Evolutionary conservation across 768 basidiomycete species (phyloP).

Genomic region (Tricholomella constricta): DNA sequence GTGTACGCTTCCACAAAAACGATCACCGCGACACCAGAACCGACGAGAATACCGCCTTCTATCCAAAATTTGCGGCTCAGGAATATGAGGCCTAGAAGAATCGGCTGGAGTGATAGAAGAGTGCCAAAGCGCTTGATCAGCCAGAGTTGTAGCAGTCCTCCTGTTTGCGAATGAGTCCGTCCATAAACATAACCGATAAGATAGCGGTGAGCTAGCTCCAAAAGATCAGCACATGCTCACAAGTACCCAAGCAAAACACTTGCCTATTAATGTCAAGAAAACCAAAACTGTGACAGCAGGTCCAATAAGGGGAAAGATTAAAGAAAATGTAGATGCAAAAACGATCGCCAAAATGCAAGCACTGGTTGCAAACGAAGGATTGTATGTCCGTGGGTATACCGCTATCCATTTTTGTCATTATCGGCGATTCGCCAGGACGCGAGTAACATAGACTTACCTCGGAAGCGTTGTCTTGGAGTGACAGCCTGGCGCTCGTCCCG

Average conservation of each 20-base stretch:
- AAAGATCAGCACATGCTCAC: slow-evolving; percentile 3
- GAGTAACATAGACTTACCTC: slow-evolving; percentile 49
- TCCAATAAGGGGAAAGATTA: slow-evolving; percentile 77
- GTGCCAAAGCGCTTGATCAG: slow-evolving; percentile 71
- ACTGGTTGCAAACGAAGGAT: slow-evolving; percentile 66
- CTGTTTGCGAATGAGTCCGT: slow-evolving; percentile 72
- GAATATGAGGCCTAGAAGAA: slow-evolving; percentile 73
- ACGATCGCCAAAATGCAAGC: slow-evolving; percentile 68
- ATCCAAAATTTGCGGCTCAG: slow-evolving; percentile 69
- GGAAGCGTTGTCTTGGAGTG: slow-evolving; percentile 78
- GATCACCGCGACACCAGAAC: slow-evolving; percentile 52
- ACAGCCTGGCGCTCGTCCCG: slow-evolving; percentile 58
- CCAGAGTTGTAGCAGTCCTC: slow-evolving; percentile 76
- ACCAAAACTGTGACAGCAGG: slow-evolving; percentile 70
- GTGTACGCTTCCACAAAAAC: slow-evolving; percentile 65
- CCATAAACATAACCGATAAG: slow-evolving; percentile 79
- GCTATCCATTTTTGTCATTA: slow-evolving; percentile 35
- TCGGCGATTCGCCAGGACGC: slow-evolving; percentile 7
- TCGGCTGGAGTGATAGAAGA: slow-evolving; percentile 71
- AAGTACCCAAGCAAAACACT: slow-evolving; percentile 22
- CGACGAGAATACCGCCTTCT: slow-evolving; percentile 66
- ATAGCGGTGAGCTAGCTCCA: slow-evolving; percentile 70
- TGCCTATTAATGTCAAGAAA: slow-evolving; percentile 66
- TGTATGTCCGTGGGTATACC: slow-evolving; percentile 70
- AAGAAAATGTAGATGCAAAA: slow-evolving; percentile 70